Evolutionary conservation across 1,284 basidiomycete species (phyloP), one percentile per base, ranked within the genome.

Genomic region (Ustilago nuda): DNA sequence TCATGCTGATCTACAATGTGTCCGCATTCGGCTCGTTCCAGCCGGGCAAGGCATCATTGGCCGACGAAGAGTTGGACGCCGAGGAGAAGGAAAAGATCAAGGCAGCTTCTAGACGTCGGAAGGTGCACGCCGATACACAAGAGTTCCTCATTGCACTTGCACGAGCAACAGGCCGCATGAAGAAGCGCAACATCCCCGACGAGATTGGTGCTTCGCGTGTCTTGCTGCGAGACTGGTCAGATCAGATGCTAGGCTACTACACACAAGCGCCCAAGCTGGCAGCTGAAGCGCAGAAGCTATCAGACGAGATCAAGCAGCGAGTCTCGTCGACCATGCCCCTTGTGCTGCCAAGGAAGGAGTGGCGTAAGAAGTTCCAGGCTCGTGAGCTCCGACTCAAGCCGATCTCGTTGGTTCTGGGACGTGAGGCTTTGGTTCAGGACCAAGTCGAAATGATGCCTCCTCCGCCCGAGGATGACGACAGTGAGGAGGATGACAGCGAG

Each of bases 91-190:
- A 72, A 27, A 60, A 56, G 55, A 51, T 72, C 52, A 46, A 68
- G 41, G 66, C 69, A 15, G 71, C 70, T n/a, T 45, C 72, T 32
- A 62, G 61, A 37, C 77, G 73, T 13, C 71, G 78, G 23, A 82
- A 82, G 79, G 69, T 72, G 17, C 62, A 69, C 50, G 80, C 76
- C 41, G 82, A 84, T 56, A 78, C 82, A 35, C 72, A 84, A 45
- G 78, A 84, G 61, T 84, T 84, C 66, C 72, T 84, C 27, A 78
- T 83, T 33, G 79, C 76, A 8, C 66, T 84, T 12, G 83, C 83
- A 5, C 69, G 81, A 17, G 75, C 75, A 15, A 66, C 67, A 3
- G 82, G 82, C 23, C 78, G 80, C 23, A 68, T 82, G 61, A 80
- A 78, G 72, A 81, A 79, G 67, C 63, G 75, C 52, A 73, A 73